Percentiles rank a stretch among this genome's conserved stretches.
phyloP scores from a whole-genome alignment of 2,329 filamentous ascomycete species.

The Trichoderma polysporum region DNA sequence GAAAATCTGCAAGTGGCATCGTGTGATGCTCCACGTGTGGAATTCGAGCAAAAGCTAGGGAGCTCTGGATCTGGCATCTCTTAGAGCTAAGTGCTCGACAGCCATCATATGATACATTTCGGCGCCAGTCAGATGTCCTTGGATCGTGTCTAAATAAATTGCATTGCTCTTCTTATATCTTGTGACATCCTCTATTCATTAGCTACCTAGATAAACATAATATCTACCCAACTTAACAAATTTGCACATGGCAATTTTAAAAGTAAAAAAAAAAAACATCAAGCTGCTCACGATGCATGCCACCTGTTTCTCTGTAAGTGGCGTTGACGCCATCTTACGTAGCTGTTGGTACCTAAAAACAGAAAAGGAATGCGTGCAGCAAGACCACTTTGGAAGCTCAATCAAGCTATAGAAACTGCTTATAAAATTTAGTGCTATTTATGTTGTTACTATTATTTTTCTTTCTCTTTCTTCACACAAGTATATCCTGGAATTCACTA shows the following conservation, averaged over 20 bases:
- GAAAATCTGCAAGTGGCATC: background rate
- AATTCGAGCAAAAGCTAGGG: background rate
- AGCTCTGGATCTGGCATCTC: background rate
- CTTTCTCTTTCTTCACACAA: background rate
- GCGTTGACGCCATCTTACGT: conserved; percentile 16
- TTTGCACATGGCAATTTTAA: background rate
- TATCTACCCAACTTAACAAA: background rate
- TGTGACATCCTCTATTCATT: background rate
- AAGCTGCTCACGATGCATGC: background rate
- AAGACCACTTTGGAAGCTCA: background rate
- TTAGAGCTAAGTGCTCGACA: background rate
- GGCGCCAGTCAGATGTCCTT: background rate
- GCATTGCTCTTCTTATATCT: background rate
- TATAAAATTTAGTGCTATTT: background rate
- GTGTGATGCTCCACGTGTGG: background rate
- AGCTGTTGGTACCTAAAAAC: conserved; percentile 11
- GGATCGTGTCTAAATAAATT: background rate
- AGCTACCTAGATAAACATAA: background rate
- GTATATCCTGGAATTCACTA: background rate
- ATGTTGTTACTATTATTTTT: background rate
- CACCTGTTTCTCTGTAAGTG: background rate
- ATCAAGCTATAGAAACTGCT: background rate
- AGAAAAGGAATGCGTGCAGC: background rate
- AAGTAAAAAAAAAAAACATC: too few relatives aligned
- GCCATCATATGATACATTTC: background rate